Conservation (phyloP, 2,329 filamentous ascomycete species). For the Bertia moriformis region DNA sequence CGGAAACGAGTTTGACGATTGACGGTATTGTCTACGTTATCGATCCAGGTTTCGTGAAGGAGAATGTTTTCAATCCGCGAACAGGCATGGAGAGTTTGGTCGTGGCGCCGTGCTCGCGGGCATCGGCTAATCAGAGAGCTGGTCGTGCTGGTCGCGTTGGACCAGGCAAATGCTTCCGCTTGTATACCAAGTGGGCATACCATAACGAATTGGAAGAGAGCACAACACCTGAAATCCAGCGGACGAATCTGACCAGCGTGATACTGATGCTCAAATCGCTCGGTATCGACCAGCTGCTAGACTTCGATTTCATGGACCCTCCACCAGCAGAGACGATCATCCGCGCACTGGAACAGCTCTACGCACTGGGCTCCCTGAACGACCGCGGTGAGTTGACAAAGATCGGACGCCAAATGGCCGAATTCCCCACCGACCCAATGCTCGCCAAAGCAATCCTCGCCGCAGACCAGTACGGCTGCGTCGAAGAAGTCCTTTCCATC, state of each 20-base stretch:
- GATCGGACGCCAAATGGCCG: conserved; percentile 82
- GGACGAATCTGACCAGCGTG: conserved; percentile 72
- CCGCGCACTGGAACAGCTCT: conserved; percentile 75
- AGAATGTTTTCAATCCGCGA: conserved; percentile 81
- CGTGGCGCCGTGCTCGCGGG: conserved; percentile 79
- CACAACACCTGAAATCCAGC: conserved; percentile 83
- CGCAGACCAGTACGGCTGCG: conserved; percentile 78
- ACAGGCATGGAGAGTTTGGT: conserved; percentile 88
- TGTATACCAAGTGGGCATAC: conserved; percentile 88
- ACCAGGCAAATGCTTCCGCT: conserved; percentile 79
- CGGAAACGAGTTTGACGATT: conserved; percentile 88
- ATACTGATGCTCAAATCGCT: conserved; percentile 78
- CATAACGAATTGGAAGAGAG: conserved; percentile 90
- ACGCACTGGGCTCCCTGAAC: conserved; percentile 78
- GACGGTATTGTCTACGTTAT: conserved; percentile 95
- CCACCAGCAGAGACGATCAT: conserved; percentile 83
- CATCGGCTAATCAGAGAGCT: conserved; percentile 82
- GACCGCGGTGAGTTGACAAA: conserved; percentile 81
- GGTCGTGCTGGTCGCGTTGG: conserved; percentile 85
- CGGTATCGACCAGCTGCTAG: conserved; percentile 79
- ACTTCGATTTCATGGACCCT: conserved; percentile 93
- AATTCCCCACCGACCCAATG: conserved; percentile 87
- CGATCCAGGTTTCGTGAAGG: conserved; percentile 87
- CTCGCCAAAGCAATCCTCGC: conserved; percentile 78
- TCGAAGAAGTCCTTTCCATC: conserved; percentile 81